These are phyloP conservation scores for Rhizopogon rudus DNA, from an alignment of 768 basidiomycete genomes.

Conservation along the genomic window DNA sequence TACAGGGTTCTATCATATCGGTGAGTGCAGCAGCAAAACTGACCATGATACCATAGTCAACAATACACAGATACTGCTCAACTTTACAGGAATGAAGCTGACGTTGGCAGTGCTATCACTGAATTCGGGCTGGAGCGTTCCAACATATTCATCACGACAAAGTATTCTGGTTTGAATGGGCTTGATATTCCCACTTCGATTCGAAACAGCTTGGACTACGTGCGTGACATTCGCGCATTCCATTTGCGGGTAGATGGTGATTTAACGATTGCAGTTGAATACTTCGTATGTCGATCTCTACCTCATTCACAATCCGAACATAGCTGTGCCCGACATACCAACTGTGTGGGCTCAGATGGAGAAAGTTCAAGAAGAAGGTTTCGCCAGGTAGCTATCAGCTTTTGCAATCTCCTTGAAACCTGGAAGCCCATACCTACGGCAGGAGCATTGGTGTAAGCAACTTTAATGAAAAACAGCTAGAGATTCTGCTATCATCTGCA, in stretches of 20 bases:
- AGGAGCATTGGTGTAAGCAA: slow-evolving; percentile 76
- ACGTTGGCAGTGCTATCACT: slow-evolving; percentile 32
- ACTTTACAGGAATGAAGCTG: slow-evolving; percentile 51
- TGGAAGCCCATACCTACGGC: background rate
- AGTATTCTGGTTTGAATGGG: slow-evolving; percentile 49
- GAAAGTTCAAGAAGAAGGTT: slow-evolving; percentile 45
- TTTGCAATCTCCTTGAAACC: background rate
- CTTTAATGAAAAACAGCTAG: slow-evolving; percentile 51
- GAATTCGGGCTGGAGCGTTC: slow-evolving; percentile 51
- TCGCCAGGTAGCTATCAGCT: slow-evolving; percentile 41
- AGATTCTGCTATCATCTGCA: slow-evolving; percentile 51
- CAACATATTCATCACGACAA: slow-evolving; percentile 63
- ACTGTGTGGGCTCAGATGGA: slow-evolving; percentile 64
- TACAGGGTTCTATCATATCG: slow-evolving; percentile 60
- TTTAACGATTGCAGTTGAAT: slow-evolving; percentile 41
- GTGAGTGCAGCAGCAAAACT: slow-evolving; percentile 26
- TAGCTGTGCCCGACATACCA: slow-evolving; percentile 54
- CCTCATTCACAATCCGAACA: slow-evolving; percentile 55
- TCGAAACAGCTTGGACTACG: slow-evolving; percentile 49
- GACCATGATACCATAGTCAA: background rate
- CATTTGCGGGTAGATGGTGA: background rate
- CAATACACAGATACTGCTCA: slow-evolving; percentile 51
- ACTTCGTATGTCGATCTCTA: slow-evolving; percentile 66
- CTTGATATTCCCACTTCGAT: slow-evolving; percentile 53
- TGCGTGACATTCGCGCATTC: slow-evolving; percentile 22